Evolutionary conservation across 768 basidiomycete genomes (phyloP).

Genomic region (Cytidiella melzeri): DNA sequence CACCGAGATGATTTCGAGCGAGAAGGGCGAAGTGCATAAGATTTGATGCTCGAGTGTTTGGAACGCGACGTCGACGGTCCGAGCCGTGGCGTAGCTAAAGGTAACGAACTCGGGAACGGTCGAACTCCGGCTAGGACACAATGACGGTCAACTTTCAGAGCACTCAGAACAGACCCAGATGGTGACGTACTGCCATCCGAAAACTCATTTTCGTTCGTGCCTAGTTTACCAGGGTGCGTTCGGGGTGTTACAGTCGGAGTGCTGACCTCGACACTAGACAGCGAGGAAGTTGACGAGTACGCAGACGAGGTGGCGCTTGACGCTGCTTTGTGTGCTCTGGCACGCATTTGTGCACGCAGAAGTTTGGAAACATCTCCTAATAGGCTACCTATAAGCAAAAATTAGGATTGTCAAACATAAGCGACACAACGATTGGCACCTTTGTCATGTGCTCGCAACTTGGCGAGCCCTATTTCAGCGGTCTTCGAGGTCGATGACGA

Average conservation of each 20-base stretch:
- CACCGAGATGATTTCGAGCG: slow-evolving; percentile 3
- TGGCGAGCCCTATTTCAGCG: no score
- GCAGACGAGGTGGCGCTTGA: background rate
- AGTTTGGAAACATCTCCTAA: background rate
- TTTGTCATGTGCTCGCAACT: no score
- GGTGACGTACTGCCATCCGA: no score
- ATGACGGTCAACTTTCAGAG: no score
- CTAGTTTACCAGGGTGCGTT: no score
- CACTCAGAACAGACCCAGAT: no score
- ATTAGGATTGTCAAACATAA: background rate
- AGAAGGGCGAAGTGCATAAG: background rate
- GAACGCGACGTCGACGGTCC: background rate
- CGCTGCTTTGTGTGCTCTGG: background rate
- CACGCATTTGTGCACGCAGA: background rate
- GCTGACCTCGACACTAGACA: background rate
- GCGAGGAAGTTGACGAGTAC: background rate
- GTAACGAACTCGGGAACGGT: background rate
- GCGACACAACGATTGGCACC: no score
- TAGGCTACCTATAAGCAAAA: background rate
- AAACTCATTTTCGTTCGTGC: no score
- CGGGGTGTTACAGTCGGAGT: background rate
- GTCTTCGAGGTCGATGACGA: background rate
- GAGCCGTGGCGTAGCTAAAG: background rate
- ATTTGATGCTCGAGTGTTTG: background rate
- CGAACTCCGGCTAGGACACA: background rate